Evolutionary conservation across 768 basidiomycete genomes (phyloP).

Genomic region (Rhodotorula babjevae): DNA sequence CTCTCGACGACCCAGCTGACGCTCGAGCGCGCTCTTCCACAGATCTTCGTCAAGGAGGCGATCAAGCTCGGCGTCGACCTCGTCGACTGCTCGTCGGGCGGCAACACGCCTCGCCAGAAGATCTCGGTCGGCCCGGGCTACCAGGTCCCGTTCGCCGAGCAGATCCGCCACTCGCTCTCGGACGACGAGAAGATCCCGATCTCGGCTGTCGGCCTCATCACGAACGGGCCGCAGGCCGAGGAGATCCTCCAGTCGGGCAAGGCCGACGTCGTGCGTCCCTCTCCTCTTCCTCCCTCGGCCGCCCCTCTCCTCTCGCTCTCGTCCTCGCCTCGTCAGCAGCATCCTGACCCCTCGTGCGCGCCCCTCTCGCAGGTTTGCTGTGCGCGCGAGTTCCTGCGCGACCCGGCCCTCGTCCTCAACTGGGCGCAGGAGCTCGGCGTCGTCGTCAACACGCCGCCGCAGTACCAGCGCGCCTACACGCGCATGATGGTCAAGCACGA

Average conservation of each 20-base stretch:
- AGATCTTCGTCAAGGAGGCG: constrained; percentile 29
- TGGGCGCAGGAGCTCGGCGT: constrained; percentile 64
- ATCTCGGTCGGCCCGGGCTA: constrained; percentile 59
- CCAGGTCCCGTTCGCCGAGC: constrained; percentile 67
- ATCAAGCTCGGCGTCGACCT: constrained; percentile 63
- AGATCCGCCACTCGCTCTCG: constrained; percentile 57
- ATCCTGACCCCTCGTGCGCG: constrained; percentile 20
- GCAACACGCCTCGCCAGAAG: constrained; percentile 61
- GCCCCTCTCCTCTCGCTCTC: neutral
- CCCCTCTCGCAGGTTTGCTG: constrained; percentile 43
- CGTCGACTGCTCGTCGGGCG: constrained; percentile 67
- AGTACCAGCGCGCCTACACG: constrained; percentile 63
- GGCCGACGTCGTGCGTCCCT: constrained; percentile 57
- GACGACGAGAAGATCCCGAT: constrained; percentile 37
- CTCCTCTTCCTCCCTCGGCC: no score
- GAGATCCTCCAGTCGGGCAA: constrained; percentile 61
- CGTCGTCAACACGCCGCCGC: constrained; percentile 64
- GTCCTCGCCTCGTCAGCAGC: neutral
- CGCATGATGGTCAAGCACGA: constrained; percentile 44
- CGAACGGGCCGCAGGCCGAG: constrained; percentile 60
- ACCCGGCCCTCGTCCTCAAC: constrained; percentile 56
- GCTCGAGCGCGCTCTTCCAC: neutral
- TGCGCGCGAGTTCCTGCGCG: constrained; percentile 63
- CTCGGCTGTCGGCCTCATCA: constrained; percentile 66
- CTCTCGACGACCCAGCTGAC: neutral